Evolutionary conservation across 2,329 filamentous ascomycete species (phyloP), one percentile per base, ranked within the genome.

Genomic region (Clonostachys rhizophaga): DNA sequence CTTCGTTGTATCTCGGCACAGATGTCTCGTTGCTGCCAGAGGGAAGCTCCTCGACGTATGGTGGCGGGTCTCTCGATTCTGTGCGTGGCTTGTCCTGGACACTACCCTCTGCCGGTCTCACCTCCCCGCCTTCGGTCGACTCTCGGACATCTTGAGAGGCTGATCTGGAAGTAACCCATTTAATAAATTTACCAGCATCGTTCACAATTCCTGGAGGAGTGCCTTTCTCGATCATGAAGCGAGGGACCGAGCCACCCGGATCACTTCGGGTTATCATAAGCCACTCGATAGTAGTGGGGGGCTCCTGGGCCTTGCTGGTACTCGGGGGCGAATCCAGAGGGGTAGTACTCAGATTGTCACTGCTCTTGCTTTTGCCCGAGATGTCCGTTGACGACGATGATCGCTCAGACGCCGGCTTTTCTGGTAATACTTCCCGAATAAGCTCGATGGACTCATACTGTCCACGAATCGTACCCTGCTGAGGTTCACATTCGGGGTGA

Each of bases 401-500:
- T 45, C 61, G 54, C 51, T 58, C 67, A 24, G 53, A 51, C 7
- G 51, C 52, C 4, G 68, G 62, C 52, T 71, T 62, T 40, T 74
- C 70, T 10, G 83, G 61, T 1, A 84, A 86, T 13, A 96, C 78
- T 65, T 97, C 91, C 44, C 91, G 78, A 48, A 96, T 91, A 54
- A 96, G 76, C 66, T 97, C 92, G 14, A 96, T 86, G 2, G 89
- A 95, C 69, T 96, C 91, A 57, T 96, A 97, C 52, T 84, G 77
- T 4, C 91, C 92, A 39, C 90, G 79, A 43, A 96, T 88, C 61
- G 86, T 92, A 14, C 88, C 89, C 49, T 79, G 69, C 10, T 86
- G 76, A 12, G 78, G 76, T 17, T 85, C 84, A 34, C 87, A 85
- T 49, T 89, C 82, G 0, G 85, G 83, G 61, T 96, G 91, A 17